Evolutionary conservation across 257 asterid species (phyloP).

Genomic region (Solanum corneliomulleri): DNA sequence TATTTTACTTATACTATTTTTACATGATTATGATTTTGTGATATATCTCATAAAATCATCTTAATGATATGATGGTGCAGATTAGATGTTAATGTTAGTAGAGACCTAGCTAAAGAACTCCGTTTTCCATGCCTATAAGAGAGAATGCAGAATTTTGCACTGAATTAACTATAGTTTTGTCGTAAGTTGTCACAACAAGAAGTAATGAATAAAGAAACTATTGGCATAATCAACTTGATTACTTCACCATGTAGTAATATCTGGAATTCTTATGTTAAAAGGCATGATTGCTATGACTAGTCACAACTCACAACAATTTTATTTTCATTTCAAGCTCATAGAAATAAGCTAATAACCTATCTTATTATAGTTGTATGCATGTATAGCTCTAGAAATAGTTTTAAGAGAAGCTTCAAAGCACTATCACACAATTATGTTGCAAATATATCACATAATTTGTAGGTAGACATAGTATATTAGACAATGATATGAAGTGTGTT

Average conservation of each 20-base stretch:
- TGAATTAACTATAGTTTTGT: background rate
- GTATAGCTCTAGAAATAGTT: background rate
- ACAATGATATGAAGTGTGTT: no score
- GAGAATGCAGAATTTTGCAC: background rate
- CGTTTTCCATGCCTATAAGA: background rate
- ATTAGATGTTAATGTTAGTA: background rate
- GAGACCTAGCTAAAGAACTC: background rate
- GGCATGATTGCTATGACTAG: background rate
- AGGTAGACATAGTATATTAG: no score
- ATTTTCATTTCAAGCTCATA: background rate
- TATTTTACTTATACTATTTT: background rate
- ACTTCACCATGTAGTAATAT: background rate
- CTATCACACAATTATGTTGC: background rate
- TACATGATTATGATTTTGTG: background rate
- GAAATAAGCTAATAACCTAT: background rate
- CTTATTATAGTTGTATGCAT: background rate
- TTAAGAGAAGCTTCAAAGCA: background rate
- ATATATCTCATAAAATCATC: background rate
- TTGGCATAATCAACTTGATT: background rate
- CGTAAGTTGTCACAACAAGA: background rate
- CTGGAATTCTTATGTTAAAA: background rate
- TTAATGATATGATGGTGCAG: background rate
- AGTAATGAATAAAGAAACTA: background rate
- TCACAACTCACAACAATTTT: background rate
- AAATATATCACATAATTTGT: no score